Percentiles rank a stretch among this genome's conserved stretches.
These are phyloP conservation scores for Raphanus sativus DNA, from an alignment of 345 rosid genomes.

Conservation along the genomic window DNA sequence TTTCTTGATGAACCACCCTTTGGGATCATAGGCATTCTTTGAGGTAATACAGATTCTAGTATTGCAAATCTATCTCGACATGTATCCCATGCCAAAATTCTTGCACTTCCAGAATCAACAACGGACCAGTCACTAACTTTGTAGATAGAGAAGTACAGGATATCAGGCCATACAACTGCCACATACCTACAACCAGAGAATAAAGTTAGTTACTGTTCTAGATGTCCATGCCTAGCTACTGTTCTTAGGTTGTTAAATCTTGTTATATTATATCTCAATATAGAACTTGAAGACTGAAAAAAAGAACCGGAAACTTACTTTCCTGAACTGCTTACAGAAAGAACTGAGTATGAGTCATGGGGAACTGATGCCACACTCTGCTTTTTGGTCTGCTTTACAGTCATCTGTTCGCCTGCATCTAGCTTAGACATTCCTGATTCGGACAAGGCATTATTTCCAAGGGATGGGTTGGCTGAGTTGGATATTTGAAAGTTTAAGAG, in stretches of 20 bases:
- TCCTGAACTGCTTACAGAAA: constrained; percentile 95
- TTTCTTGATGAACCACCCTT: constrained; percentile 88
- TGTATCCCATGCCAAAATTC: constrained; percentile 95
- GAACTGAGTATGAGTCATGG: constrained; percentile 93
- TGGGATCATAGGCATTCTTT: constrained; percentile 82
- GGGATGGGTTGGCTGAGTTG: constrained; percentile 73
- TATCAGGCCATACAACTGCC: constrained; percentile 96
- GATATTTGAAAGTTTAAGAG: constrained; percentile 85
- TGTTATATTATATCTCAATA: not conserved
- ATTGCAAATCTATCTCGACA: constrained; percentile 93
- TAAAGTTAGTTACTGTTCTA: not conserved
- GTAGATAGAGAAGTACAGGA: constrained; percentile 89
- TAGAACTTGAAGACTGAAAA: constrained; percentile 10
- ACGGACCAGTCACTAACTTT: constrained; percentile 94
- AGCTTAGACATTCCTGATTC: constrained; percentile 83
- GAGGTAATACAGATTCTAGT: constrained; percentile 76
- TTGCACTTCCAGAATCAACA: constrained; percentile 98
- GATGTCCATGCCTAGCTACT: not conserved
- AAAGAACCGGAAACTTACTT: constrained; percentile 58
- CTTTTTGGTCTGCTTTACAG: constrained; percentile 82
- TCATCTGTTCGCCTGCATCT: constrained; percentile 67
- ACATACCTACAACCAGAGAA: constrained; percentile 74
- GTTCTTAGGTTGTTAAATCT: too few relatives aligned
- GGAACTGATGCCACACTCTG: constrained; percentile 93
- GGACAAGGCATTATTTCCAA: constrained; percentile 83